phyloP scores from a whole-genome alignment of 176 grass and related monocot species.

The Puya raimondii region DNA sequence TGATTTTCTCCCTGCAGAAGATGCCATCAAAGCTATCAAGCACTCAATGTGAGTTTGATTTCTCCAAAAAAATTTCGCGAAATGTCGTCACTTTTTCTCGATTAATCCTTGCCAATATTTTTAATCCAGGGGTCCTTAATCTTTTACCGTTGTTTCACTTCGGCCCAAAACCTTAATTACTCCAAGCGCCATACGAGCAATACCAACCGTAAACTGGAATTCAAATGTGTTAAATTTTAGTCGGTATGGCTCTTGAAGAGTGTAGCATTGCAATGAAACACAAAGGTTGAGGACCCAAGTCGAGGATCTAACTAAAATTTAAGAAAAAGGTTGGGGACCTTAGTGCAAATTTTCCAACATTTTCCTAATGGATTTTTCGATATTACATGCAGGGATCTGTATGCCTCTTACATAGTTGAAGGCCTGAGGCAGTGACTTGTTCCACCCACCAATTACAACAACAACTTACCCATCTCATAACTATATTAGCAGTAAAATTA shows the following conservation, averaged over 20 bases:
- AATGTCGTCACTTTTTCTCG: neutral
- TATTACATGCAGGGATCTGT: slow-evolving; percentile 62
- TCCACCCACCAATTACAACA: neutral
- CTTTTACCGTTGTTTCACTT: too few relatives aligned
- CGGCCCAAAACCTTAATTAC: too few relatives aligned
- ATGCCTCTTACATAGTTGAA: slow-evolving; percentile 76
- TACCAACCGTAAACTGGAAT: slow-evolving; percentile 1
- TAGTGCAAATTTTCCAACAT: neutral
- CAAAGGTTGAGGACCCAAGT: neutral
- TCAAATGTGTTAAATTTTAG: slow-evolving; percentile 2
- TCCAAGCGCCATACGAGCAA: neutral
- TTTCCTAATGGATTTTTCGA: neutral
- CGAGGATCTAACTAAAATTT: too few relatives aligned
- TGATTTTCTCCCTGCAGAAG: slow-evolving; percentile 88
- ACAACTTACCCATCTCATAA: neutral
- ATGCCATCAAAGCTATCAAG: slow-evolving; percentile 63
- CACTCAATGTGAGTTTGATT: slow-evolving; percentile 76
- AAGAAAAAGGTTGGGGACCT: too few relatives aligned
- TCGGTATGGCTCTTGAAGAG: neutral
- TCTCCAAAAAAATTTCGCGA: neutral
- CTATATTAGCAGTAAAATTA: neutral
- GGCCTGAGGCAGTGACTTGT: slow-evolving; percentile 56
- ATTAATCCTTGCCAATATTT: too few relatives aligned
- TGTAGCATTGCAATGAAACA: neutral
- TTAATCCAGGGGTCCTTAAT: too few relatives aligned